Percentiles rank a stretch among this genome's conserved stretches.
Evolutionary conservation across 2,329 filamentous ascomycete species (phyloP).

Genomic region (Fusarium sp.): DNA sequence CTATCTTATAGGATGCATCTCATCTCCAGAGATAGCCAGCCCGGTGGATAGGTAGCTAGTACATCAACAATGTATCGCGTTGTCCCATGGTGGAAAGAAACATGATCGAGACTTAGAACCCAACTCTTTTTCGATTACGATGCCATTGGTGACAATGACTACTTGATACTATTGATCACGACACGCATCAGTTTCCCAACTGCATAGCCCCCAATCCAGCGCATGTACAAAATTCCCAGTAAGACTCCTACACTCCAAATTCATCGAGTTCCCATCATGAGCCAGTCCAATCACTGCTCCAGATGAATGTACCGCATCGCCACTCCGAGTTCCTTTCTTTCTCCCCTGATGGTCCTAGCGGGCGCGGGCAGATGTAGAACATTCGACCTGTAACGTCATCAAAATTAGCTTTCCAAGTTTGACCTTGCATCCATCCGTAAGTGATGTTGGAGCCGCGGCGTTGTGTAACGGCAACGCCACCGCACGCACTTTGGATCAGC

Average conservation of each 20-base stretch:
- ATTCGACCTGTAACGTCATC: constrained; percentile 61
- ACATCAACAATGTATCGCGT: not conserved
- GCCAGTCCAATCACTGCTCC: constrained; percentile 70
- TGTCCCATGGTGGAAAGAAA: not conserved
- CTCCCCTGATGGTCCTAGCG: constrained; percentile 84
- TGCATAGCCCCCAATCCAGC: not conserved
- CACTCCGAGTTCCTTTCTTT: constrained; percentile 89
- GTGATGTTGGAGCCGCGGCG: constrained; percentile 3
- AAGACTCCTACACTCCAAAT: not conserved
- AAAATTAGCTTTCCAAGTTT: constrained; percentile 33
- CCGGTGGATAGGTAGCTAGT: not conserved
- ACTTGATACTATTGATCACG: not conserved
- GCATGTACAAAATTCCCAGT: not conserved
- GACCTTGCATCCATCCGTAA: not conserved
- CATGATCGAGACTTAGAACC: constrained; percentile 4
- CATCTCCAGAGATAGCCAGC: not conserved
- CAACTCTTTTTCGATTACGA: not conserved
- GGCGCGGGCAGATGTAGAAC: constrained; percentile 75
- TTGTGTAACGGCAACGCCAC: constrained; percentile 27
- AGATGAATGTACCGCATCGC: constrained; percentile 88
- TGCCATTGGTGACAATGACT: not conserved
- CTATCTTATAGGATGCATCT: not conserved
- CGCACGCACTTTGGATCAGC: constrained; percentile 9
- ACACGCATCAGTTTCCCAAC: not conserved
- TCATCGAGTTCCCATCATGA: constrained; percentile 8